Percentiles rank a stretch among this genome's conserved stretches.
Evolutionary conservation across 257 asterid genomes (phyloP).

Genomic region (Echium plantagineum): DNA sequence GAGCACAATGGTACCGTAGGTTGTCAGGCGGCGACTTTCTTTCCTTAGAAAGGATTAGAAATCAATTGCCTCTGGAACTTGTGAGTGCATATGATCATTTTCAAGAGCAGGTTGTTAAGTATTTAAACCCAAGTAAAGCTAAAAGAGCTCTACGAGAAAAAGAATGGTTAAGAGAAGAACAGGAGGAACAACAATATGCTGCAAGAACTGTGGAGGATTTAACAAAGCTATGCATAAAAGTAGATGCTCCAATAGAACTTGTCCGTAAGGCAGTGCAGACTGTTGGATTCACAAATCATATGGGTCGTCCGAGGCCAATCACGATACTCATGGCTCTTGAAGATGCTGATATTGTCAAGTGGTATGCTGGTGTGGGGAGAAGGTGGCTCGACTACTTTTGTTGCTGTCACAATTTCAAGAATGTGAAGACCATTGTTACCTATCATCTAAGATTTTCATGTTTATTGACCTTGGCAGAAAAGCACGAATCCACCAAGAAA

Average conservation of each 20-base stretch:
- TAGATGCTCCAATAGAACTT: constrained; percentile 68
- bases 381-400: constrained; percentile 78
- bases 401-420: constrained; percentile 80
- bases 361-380: constrained; percentile 90
- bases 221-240: constrained; percentile 54
- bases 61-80: constrained; percentile 67
- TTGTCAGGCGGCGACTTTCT: constrained; percentile 75
- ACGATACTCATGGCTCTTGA: constrained; percentile 66
- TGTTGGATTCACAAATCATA: constrained; percentile 69
- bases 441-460: constrained; percentile 89
- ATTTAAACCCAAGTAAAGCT: constrained; percentile 60
- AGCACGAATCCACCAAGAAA: constrained; percentile 74
- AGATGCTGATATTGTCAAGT: constrained; percentile 68
- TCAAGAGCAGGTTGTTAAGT: constrained; percentile 55
- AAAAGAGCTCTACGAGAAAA: constrained; percentile 50
- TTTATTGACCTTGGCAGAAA: constrained; percentile 70
- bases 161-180: constrained; percentile 42
- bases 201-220: constrained; percentile 55
- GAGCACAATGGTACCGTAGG: constrained; percentile 68
- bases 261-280: constrained; percentile 46
- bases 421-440: constrained; percentile 46
- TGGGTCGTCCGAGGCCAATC: constrained; percentile 94
- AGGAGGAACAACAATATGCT: constrained; percentile 58
- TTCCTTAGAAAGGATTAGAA: constrained; percentile 58
- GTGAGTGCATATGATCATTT: constrained; percentile 65